Evolutionary conservation across 371 early-diverging fungal species (phyloP), one percentile per base, ranked within the genome.

Genomic region (Coemansia sp.): DNA sequence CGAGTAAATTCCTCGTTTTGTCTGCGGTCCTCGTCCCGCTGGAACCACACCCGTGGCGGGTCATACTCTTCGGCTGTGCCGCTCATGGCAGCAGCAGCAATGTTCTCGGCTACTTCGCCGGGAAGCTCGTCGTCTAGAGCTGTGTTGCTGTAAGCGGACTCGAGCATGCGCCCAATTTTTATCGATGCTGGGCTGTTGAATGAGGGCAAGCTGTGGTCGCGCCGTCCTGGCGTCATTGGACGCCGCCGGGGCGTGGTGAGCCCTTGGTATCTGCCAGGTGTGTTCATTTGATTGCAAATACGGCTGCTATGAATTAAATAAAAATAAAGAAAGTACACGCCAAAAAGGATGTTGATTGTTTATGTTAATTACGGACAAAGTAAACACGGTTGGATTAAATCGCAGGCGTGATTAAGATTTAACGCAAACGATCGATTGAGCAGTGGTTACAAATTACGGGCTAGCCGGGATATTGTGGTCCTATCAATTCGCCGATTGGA

Each of bases 41-140:
- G 73, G 58, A 77, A 73, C 78, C 78, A 77, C 3, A 77, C 78
- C 3, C 78, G 78, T 8, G 78, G 78, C 15, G 78, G 63, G n/a
- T 77, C 78, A 41, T 77, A 77, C 17, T 77, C 78, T 8, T 65
- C 69, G 49, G 59, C 63, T 2, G 74, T 69, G 13, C 61, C 17
- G 12, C 32, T 39, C 3, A 66, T 66, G 3, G 74, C 74, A 3
- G 63, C 53, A 2, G 66, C 55, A 1, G 74, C 40, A 9, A 73
- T 58, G 9, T 36, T 58, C 32, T 73, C 68, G 17, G 58, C 56
- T 1, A 71, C 21, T 24, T 76, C 68, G 0, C 41, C 41, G 1
- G 76, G 72, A 1, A 76, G 52, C 28, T 65, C 77, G 6, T 76
- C 77, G 1, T 58, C 63, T 0, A 73, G 61, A 1, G 59, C 23